Evolutionary conservation across 257 asterid genomes (phyloP).

Genomic region (Nicotiana attenuata): DNA sequence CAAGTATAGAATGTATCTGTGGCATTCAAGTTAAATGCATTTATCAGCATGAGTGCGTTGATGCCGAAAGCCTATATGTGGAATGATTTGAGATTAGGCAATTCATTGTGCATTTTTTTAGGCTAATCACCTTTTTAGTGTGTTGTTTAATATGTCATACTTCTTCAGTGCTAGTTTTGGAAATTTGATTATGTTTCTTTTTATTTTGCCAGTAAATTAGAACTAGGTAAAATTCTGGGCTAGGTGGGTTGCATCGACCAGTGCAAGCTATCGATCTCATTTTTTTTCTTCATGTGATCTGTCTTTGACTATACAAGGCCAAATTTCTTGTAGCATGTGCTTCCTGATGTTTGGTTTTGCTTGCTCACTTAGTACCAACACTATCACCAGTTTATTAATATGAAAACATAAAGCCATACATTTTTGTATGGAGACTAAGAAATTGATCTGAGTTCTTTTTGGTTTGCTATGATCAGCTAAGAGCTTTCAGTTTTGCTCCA

Average conservation of each 20-base stretch:
- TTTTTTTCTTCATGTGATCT: too few species aligned
- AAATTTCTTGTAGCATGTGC: neutral
- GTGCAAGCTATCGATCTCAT: too few species aligned
- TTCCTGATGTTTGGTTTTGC: neutral
- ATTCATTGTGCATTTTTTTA: neutral
- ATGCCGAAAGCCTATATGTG: neutral
- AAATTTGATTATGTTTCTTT: neutral
- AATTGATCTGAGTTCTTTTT: neutral
- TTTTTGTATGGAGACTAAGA: neutral
- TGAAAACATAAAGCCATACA: neutral
- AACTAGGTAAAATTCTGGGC: neutral
- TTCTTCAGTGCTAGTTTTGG: neutral
- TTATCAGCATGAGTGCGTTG: neutral
- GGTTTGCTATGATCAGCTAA: neutral
- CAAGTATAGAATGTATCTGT: neutral
- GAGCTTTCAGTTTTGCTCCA: neutral
- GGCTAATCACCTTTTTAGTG: neutral
- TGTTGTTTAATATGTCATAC: neutral
- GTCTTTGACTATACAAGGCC: neutral
- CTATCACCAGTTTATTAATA: neutral
- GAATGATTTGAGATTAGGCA: neutral
- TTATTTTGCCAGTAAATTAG: neutral
- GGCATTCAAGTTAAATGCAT: neutral
- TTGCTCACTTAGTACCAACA: neutral
- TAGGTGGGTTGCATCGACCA: neutral